These are phyloP conservation scores for Ramalina intermedia DNA, from an alignment of 495 filamentous ascomycete species.

Conservation along the genomic window DNA sequence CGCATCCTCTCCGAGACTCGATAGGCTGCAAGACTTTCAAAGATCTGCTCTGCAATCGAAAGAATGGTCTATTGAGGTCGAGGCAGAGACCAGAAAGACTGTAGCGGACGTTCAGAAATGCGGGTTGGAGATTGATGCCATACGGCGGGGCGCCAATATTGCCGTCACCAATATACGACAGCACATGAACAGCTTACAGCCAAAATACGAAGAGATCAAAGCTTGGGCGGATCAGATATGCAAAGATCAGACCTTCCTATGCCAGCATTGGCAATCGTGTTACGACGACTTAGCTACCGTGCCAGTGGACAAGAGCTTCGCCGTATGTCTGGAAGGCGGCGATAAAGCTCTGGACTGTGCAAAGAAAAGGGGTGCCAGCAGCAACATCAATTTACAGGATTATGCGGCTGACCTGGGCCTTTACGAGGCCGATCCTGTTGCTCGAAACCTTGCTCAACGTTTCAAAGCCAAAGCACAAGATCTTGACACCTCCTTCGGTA, in stretches of 20 bases:
- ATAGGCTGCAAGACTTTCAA: slow-evolving; percentile 68
- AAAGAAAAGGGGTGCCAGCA: slow-evolving; percentile 8
- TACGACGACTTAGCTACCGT: slow-evolving; percentile 48
- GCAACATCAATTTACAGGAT: slow-evolving; percentile 44
- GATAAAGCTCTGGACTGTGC: slow-evolving; percentile 15
- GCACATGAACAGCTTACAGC: slow-evolving; percentile 58
- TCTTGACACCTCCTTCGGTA: slow-evolving; percentile 35
- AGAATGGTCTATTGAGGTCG: slow-evolving; percentile 58
- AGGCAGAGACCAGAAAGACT: slow-evolving; percentile 46
- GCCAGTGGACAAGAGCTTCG: slow-evolving; percentile 39
- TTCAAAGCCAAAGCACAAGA: slow-evolving; percentile 39
- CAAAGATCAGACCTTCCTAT: slow-evolving; percentile 51
- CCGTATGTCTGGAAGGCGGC: slow-evolving; percentile 15
- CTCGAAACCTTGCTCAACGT: slow-evolving; percentile 28
- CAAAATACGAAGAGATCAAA: slow-evolving; percentile 57
- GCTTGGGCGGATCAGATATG: slow-evolving; percentile 55
- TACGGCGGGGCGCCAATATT: slow-evolving; percentile 57
- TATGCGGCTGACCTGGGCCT: slow-evolving; percentile 56
- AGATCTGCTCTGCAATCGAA: slow-evolving; percentile 59
- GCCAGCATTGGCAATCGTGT: slow-evolving; percentile 54
- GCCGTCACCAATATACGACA: slow-evolving; percentile 70
- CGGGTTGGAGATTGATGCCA: slow-evolving; percentile 52
- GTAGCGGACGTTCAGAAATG: slow-evolving; percentile 36
- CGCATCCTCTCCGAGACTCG: slow-evolving; percentile 42
- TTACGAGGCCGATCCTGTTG: slow-evolving; percentile 43